phyloP scores from a whole-genome alignment of 2,329 filamentous ascomycete genomes.

The Huntiella decipiens region DNA sequence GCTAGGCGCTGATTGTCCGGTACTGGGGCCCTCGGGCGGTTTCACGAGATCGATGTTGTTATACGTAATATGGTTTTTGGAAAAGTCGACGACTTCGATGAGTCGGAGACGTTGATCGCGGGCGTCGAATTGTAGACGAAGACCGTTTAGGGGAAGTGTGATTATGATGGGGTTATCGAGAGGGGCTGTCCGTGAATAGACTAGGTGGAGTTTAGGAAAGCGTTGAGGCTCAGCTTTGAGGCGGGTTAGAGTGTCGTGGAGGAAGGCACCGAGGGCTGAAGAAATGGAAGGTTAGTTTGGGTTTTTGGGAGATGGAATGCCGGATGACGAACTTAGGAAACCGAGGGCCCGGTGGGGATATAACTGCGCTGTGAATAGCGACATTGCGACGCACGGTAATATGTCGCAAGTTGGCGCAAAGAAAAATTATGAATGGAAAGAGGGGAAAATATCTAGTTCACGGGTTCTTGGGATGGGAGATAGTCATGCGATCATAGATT shows the following conservation, averaged over 20 bases:
- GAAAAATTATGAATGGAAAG: not conserved
- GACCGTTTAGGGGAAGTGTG: slow-evolving; percentile 62
- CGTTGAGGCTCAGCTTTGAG: slow-evolving; percentile 71
- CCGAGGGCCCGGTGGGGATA: slow-evolving; percentile 47
- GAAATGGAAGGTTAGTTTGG: not conserved
- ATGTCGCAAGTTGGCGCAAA: not conserved
- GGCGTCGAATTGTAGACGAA: slow-evolving; percentile 83
- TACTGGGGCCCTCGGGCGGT: slow-evolving; percentile 20
- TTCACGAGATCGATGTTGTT: slow-evolving; percentile 63
- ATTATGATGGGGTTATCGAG: slow-evolving; percentile 58
- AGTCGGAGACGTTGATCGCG: slow-evolving; percentile 78
- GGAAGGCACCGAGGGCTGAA: slow-evolving; percentile 68
- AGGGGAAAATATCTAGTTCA: not conserved
- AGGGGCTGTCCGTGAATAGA: slow-evolving; percentile 59
- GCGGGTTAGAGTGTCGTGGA: slow-evolving; percentile 74
- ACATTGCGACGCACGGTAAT: slow-evolving; percentile 18
- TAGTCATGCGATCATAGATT: too few species aligned
- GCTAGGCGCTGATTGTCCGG: slow-evolving; percentile 38
- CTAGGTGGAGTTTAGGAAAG: slow-evolving; percentile 67
- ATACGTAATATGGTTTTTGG: slow-evolving; percentile 66
- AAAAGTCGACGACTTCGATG: slow-evolving; percentile 81
- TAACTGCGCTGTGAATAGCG: slow-evolving; percentile 40
- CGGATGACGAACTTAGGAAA: slow-evolving; percentile 28
- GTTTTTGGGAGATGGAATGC: not conserved
- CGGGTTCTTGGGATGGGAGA: too few species aligned